These are phyloP conservation scores for Lactifluus pinguis DNA, from an alignment of 768 basidiomycete genomes.

Conservation along the genomic window DNA sequence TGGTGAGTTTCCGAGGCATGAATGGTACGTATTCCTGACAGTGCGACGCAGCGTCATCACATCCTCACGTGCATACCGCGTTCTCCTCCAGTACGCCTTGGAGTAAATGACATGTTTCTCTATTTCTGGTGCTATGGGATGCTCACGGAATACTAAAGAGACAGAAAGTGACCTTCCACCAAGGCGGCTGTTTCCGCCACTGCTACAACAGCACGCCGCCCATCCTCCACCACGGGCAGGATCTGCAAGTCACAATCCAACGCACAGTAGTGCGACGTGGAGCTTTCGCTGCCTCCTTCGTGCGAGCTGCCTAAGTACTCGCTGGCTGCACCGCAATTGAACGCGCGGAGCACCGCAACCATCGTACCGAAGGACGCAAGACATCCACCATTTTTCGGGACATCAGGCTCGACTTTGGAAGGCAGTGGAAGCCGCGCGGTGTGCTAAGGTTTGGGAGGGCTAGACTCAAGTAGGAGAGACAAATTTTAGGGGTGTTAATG, in stretches of 20 bases:
- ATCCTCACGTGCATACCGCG: constrained; percentile 5
- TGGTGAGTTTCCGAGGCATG: constrained; percentile 2
- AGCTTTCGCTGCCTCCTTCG: not conserved
- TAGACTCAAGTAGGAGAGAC: not conserved
- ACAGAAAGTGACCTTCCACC: not conserved
- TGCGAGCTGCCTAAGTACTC: not conserved
- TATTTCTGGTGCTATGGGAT: not conserved
- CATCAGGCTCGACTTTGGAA: not conserved
- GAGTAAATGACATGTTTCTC: not conserved
- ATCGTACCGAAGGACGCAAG: not conserved
- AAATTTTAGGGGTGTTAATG: not conserved
- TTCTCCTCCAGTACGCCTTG: constrained; percentile 12
- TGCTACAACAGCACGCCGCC: not conserved
- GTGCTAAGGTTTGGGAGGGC: not conserved
- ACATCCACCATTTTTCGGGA: not conserved
- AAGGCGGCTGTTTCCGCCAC: not conserved
- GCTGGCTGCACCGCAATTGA: not conserved
- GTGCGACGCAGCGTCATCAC: constrained; percentile 5
- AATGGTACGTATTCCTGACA: not conserved
- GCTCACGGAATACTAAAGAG: not conserved
- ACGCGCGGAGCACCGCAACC: not conserved
- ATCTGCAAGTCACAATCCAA: constrained; percentile 7
- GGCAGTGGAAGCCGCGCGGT: not conserved
- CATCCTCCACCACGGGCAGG: not conserved
- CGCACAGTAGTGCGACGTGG: not conserved